Conservation (phyloP, 108 stramenopile genomes). For the Licmophora abbreviata region DNA sequence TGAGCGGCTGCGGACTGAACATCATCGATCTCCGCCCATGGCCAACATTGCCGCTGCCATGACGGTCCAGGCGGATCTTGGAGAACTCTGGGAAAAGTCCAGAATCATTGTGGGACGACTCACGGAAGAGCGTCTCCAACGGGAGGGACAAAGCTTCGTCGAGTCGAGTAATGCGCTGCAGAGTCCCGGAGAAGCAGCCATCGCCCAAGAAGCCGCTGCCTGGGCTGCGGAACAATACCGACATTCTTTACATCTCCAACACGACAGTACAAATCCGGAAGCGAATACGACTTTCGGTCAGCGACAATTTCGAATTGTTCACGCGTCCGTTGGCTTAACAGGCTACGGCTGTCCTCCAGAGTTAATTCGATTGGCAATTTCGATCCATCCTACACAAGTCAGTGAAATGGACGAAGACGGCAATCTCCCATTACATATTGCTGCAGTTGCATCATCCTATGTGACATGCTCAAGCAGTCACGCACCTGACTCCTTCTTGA, state of each 20-base stretch:
- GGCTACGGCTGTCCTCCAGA: constrained; percentile 45
- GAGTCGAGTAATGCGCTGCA: neutral
- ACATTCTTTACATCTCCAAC: neutral
- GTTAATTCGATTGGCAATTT: constrained; percentile 34
- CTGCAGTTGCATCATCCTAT: constrained; percentile 27
- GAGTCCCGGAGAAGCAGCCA: constrained; percentile 1
- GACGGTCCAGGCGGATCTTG: constrained; percentile 28
- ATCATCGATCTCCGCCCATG: constrained; percentile 2
- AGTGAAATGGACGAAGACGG: constrained; percentile 51
- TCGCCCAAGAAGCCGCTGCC: constrained; percentile 8
- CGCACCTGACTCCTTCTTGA: constrained; percentile 12
- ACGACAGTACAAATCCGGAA: neutral
- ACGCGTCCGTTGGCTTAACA: constrained; percentile 35
- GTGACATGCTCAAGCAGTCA: neutral
- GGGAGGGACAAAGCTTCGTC: neutral
- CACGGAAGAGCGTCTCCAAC: constrained; percentile 4
- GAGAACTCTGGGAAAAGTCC: constrained; percentile 34
- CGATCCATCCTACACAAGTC: constrained; percentile 42
- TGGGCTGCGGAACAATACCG: constrained; percentile 15
- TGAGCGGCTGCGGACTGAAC: constrained; percentile 6
- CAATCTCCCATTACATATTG: constrained; percentile 42
- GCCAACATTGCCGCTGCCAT: constrained; percentile 9
- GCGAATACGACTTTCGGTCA: neutral
- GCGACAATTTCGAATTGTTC: constrained; percentile 37
- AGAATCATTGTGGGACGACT: constrained; percentile 22